Evolutionary conservation across 1,139 yeast species (phyloP), one percentile per base, ranked within the genome.

Genomic region (Nakaseomyces nivariensis): DNA sequence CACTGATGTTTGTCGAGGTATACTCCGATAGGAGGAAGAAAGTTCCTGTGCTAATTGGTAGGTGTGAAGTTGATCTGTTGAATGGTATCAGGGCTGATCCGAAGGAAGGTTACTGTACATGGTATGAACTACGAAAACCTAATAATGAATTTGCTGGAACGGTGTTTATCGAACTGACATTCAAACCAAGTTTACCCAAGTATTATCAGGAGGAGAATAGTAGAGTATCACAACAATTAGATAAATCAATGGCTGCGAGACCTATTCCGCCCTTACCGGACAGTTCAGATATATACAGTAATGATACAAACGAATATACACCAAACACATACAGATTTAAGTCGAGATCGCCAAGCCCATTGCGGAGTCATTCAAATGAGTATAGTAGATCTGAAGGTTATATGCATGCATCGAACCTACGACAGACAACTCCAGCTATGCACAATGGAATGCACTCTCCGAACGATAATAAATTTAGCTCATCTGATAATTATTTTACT

Each of bases 81-180:
- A 78, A 81, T 4, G 89, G 89, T 0, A 79, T 87, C 52, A 74
- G 79, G 55, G 75, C 80, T 26, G 75, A 77, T 32, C 78, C 79
- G 3, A 75, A 75, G 42, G 92, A 86, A 41, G 96, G 95, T 32
- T 88, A 78, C 60, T 97, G 94, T 64, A 75, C 76, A 37, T 90
- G 97, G 97, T 86, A 84, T 62, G 81, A 80, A 45, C 71, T 92
- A 54, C 71, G 73, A 37, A 78, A 79, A 61, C 79, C 79, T 51
- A 51, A 55, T 10, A 83, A 81, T n/a, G 77, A 81, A 58, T 79
- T 85, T 50, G 96, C 97, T 0, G 98, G 98, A 1, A 86, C 80
- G 67, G 79, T 92, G 1, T 90, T 83, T 66, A 69, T 94, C 49
- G 97, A 92, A 62, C 83, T 92, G 85, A 88, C 97, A 0, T 92